These are phyloP conservation scores for Sphaerobolus stellatus DNA, from an alignment of 1,284 basidiomycete species.

Conservation along the genomic window DNA sequence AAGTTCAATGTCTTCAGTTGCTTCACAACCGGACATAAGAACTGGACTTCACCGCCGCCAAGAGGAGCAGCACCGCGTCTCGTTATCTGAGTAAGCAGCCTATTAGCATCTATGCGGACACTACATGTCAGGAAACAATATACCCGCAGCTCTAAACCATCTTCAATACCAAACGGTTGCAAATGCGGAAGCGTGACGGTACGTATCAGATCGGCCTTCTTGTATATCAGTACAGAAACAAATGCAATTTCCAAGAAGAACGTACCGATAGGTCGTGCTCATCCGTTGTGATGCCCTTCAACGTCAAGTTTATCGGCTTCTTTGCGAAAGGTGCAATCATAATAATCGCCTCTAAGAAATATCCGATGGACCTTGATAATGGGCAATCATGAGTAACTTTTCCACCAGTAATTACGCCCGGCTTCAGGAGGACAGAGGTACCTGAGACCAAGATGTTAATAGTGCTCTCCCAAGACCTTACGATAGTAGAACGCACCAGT, in stretches of 20 bases:
- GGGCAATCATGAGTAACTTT: constrained; percentile 84
- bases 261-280: constrained; percentile 84
- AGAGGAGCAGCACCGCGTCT: constrained; percentile 89
- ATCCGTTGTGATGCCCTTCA: constrained; percentile 90
- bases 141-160: constrained; percentile 83
- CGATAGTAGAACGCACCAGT: constrained; percentile 66
- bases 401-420: constrained; percentile 90
- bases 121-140: constrained; percentile 19
- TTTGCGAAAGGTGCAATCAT: constrained; percentile 95
- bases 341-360: constrained; percentile 90
- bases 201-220: constrained; percentile 84
- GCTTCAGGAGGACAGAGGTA: constrained; percentile 87
- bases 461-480: too few relatives aligned
- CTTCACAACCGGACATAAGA: constrained; percentile 90
- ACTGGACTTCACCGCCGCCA: constrained; percentile 92
- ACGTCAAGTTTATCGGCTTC: constrained; percentile 76
- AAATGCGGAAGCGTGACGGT: constrained; percentile 93
- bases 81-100: constrained; percentile 65
- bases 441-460: constrained; percentile 54
- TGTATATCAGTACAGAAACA: constrained; percentile 2
- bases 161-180: constrained; percentile 84
- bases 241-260: constrained; percentile 9
- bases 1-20: constrained; percentile 92
- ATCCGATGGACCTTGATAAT: constrained; percentile 83
- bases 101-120: constrained; percentile 10